These are phyloP conservation scores for Spizellomyces punctatus DNA, from an alignment of 192 early-diverging fungal genomes.

Conservation along the genomic window DNA sequence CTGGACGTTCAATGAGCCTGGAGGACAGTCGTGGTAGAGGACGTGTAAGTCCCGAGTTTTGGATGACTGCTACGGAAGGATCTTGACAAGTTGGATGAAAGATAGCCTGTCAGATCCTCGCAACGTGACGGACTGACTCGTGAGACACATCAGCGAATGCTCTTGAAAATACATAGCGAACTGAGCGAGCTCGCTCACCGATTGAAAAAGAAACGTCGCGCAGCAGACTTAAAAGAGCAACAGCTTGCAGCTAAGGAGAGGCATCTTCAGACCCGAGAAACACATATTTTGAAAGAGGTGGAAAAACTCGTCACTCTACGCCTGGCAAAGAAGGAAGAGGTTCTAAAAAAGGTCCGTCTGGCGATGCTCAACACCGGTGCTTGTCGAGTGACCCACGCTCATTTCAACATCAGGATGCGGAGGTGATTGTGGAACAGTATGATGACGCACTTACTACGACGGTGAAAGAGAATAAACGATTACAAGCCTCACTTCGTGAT, in stretches of 20 bases:
- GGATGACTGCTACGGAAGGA: too few relatives aligned
- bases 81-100: too few relatives aligned
- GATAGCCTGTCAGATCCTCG: too few relatives aligned
- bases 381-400: not conserved
- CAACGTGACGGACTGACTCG: not conserved
- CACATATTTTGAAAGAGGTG: not conserved
- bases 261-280: not conserved
- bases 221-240: not conserved
- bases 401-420: conserved; percentile 1
- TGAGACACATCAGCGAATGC: not conserved
- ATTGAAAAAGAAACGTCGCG: not conserved
- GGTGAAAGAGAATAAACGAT: not conserved
- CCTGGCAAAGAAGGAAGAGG: not conserved
- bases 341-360: not conserved
- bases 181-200: not conserved
- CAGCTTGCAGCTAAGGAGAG: not conserved
- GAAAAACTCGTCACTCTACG: not conserved
- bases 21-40: too few relatives aligned
- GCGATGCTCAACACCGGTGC: not conserved
- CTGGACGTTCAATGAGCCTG: too few relatives aligned
- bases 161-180: not conserved
- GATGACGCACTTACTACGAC: not conserved
- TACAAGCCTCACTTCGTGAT: not conserved
- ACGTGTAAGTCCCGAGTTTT: too few relatives aligned
- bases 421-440: not conserved